Conservation (phyloP, 2,329 filamentous ascomycete genomes). For the Juglanconis oblonga region DNA sequence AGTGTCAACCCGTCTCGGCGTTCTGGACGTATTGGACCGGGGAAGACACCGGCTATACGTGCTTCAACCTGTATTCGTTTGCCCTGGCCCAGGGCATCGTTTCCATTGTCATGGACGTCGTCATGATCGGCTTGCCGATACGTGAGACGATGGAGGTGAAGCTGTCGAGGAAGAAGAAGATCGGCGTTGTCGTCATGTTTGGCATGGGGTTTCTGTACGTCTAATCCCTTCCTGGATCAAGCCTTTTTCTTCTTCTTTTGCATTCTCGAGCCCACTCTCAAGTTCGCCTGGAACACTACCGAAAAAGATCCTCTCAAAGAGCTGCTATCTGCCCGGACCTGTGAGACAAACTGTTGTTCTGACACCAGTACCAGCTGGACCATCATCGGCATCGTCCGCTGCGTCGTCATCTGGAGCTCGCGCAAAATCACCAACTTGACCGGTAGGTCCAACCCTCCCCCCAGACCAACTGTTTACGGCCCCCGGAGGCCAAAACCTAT, state of each 20-base stretch:
- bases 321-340: neutral
- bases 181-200: slow-evolving; percentile 1
- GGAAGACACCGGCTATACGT: neutral
- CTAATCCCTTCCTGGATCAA: neutral
- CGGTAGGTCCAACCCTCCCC: neutral
- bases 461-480: no score
- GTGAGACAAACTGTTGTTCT: neutral
- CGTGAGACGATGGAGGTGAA: slow-evolving; percentile 4
- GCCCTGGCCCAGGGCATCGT: slow-evolving; percentile 6
- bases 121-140: slow-evolving; percentile 7
- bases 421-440: slow-evolving; percentile 1
- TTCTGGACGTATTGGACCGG: slow-evolving; percentile 1
- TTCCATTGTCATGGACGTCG: neutral
- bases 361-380: neutral
- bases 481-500: neutral
- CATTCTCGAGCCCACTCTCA: no score
- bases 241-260: no score
- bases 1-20: neutral
- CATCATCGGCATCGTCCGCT: slow-evolving; percentile 5
- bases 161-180: slow-evolving; percentile 3
- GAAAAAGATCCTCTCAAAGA: neutral
- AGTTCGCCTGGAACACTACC: neutral
- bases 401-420: slow-evolving; percentile 1
- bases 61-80: slow-evolving; percentile 4
- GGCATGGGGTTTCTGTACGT: slow-evolving; percentile 7